phyloP scores from a whole-genome alignment of 163 green algal genomes.

The Volvox carteri region DNA sequence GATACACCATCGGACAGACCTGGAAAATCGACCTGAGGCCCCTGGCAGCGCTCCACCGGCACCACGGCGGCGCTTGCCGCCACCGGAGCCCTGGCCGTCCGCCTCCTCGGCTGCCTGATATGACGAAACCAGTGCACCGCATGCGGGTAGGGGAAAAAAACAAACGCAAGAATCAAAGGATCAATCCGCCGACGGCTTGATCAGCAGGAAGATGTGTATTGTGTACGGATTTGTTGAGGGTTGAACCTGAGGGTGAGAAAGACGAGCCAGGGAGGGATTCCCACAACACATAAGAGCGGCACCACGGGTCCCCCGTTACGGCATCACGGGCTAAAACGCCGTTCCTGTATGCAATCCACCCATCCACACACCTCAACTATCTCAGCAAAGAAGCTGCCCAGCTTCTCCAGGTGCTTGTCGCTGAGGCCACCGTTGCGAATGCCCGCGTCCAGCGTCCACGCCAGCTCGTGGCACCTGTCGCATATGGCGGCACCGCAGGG shows the following conservation, averaged over 20 bases:
- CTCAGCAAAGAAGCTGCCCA: conserved; percentile 68
- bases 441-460: conserved; percentile 86
- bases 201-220: too few relatives aligned
- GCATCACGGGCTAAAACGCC: too few relatives aligned
- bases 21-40: not conserved
- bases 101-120: conserved; percentile 46
- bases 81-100: not conserved
- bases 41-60: not conserved
- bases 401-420: conserved; percentile 72
- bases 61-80: conserved; percentile 43
- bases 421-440: conserved; percentile 69
- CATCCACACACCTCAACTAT: conserved; percentile 22
- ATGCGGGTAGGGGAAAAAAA: not conserved
- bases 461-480: conserved; percentile 82
- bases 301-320: too few relatives aligned
- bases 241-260: too few relatives aligned
- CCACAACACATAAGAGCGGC: too few relatives aligned
- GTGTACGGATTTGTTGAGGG: too few relatives aligned
- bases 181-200: too few relatives aligned
- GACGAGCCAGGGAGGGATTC: too few relatives aligned
- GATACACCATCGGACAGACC: too few relatives aligned
- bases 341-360: too few relatives aligned
- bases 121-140: not conserved
- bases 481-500: too few relatives aligned
- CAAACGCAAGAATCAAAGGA: too few relatives aligned